These are phyloP conservation scores for Xanthoconium purpureum DNA, from an alignment of 768 basidiomycete genomes.

Conservation along the genomic window DNA sequence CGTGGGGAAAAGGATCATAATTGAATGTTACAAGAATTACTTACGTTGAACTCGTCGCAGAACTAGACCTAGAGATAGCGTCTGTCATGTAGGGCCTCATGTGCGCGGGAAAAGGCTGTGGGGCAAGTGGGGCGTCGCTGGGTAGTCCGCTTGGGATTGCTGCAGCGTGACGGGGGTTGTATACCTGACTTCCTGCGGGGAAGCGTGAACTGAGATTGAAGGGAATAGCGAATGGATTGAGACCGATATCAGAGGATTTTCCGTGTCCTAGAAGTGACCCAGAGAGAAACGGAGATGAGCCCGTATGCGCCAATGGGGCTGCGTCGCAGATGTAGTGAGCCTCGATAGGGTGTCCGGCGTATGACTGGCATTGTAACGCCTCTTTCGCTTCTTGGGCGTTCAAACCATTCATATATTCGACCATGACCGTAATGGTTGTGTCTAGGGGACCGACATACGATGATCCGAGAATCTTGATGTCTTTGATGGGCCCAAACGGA, in stretches of 20 bases:
- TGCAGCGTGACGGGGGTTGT: conserved; percentile 2
- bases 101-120: conserved; percentile 21
- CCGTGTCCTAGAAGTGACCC: conserved; percentile 9
- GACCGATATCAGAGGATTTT: conserved; percentile 21
- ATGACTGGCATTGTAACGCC: conserved; percentile 58
- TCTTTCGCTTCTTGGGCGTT: conserved; percentile 66
- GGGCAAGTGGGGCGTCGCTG: conserved; percentile 23
- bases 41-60: conserved; percentile 34
- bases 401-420: conserved; percentile 55
- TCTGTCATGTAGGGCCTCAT: conserved; percentile 17
- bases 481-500: conserved; percentile 68
- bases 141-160: conserved; percentile 18
- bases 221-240: conserved; percentile 34
- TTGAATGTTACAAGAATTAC: conserved; percentile 5
- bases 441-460: conserved; percentile 31
- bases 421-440: conserved; percentile 52
- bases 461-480: conserved; percentile 48
- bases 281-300: conserved; percentile 5
- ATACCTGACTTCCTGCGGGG: conserved; percentile 1
- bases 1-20: background rate
- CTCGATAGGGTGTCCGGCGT: conserved; percentile 45
- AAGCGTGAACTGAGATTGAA: conserved; percentile 23
- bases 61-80: conserved; percentile 32
- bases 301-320: conserved; percentile 1
- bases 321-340: conserved; percentile 36